phyloP scores from a whole-genome alignment of 23 red algal genomes.

The Gracilaria domingensis region DNA sequence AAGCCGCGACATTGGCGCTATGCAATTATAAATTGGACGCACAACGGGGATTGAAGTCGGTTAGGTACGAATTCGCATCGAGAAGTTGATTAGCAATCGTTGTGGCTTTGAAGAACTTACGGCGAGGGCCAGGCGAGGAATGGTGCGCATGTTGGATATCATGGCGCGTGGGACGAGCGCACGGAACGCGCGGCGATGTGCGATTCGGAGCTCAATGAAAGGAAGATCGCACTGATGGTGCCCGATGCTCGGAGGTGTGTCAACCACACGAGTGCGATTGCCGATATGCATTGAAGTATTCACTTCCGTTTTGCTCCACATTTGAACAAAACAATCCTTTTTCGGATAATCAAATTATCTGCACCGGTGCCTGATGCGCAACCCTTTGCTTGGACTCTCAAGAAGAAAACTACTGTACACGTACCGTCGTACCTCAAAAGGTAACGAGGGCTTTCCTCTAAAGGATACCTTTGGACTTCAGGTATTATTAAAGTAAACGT shows the following conservation, averaged over 20 bases:
- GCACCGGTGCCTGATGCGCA: no score
- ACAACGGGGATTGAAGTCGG: no score
- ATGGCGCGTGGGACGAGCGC: not conserved
- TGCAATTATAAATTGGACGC: not conserved
- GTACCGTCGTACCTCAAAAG: no score
- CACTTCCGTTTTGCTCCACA: not conserved
- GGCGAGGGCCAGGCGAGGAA: conserved; percentile 1
- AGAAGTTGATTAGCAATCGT: no score
- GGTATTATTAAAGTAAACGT: no score
- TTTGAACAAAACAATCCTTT: not conserved
- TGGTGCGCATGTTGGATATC: conserved; percentile 21
- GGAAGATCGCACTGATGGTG: not conserved
- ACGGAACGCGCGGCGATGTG: not conserved
- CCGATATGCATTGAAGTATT: not conserved
- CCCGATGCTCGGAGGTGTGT: not conserved
- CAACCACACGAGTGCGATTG: conserved; percentile 8
- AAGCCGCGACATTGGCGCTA: conserved; percentile 25
- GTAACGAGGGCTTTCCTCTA: no score
- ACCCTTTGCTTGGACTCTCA: no score
- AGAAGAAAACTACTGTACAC: no score
- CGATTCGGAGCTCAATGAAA: not conserved
- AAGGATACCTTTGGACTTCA: no score
- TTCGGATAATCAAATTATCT: no score
- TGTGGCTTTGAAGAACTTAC: conserved; percentile 29
- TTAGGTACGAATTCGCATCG: no score